Evolutionary conservation across 352 stramenopile genomes (phyloP).

Genomic region (Pythium pectinolyticum): DNA sequence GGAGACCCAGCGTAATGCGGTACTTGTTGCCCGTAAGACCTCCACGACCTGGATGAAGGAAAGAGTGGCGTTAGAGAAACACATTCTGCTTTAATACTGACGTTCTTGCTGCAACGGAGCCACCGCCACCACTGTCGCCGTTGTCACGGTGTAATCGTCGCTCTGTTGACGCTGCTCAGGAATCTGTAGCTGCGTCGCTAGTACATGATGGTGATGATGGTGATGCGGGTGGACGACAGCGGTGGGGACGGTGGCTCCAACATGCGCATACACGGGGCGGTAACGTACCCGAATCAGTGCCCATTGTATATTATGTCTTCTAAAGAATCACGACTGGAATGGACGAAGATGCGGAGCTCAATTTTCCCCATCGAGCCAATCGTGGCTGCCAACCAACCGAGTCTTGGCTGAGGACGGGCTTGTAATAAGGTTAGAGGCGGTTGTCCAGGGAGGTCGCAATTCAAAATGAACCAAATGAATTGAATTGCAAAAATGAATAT

Average conservation of each 20-base stretch:
- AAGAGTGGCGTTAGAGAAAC: background rate
- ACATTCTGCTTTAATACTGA: too few relatives aligned
- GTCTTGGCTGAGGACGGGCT: background rate
- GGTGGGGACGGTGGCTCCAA: background rate
- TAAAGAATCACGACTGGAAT: conserved; percentile 82
- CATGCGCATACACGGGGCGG: background rate
- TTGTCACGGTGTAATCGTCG: too few relatives aligned
- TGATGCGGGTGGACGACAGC: too few relatives aligned
- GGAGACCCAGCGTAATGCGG: conserved; percentile 98
- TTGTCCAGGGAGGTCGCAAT: conserved; percentile 4
- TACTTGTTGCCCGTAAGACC: conserved; percentile 99
- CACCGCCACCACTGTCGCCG: background rate
- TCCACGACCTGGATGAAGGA: conserved; percentile 83
- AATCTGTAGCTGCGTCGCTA: too few relatives aligned
- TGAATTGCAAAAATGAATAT: conserved; percentile 13
- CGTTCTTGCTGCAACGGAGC: background rate
- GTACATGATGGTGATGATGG: too few relatives aligned
- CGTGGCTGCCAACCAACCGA: conserved; percentile 28
- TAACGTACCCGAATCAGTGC: conserved; percentile 70
- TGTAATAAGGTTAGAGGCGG: conserved; percentile 4
- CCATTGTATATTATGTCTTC: conserved; percentile 86
- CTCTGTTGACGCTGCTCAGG: background rate
- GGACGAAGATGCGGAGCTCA: background rate
- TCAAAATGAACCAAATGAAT: conserved; percentile 34
- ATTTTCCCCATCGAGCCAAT: conserved; percentile 35